Conservation (phyloP, 768 basidiomycete species). For the Leccinum subgranulosum region DNA sequence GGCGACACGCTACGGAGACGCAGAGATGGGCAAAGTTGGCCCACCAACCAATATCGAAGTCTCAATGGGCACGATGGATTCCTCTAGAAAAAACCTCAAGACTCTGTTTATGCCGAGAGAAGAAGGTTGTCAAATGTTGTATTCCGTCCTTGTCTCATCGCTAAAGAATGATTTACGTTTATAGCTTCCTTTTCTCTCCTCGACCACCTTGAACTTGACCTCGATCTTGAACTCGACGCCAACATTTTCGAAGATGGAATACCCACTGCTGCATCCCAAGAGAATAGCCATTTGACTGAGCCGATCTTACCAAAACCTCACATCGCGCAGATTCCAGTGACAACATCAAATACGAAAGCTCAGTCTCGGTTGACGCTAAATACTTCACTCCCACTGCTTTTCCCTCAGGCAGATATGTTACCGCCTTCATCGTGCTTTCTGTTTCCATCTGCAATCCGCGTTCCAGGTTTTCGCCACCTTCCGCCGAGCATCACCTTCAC, state of each 20-base stretch:
- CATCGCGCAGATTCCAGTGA: neutral
- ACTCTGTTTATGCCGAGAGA: slow-evolving; percentile 72
- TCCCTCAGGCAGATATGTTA: slow-evolving; percentile 43
- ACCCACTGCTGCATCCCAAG: slow-evolving; percentile 9
- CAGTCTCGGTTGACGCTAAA: slow-evolving; percentile 40
- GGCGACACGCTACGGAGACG: slow-evolving; percentile 2
- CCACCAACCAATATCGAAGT: neutral
- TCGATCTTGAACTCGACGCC: slow-evolving; percentile 71
- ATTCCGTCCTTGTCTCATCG: neutral
- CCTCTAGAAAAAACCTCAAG: slow-evolving; percentile 46
- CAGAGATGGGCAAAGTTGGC: slow-evolving; percentile 11
- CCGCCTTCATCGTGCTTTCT: slow-evolving; percentile 20
- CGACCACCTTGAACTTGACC: slow-evolving; percentile 67
- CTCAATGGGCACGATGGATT: neutral
- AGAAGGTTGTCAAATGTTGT: slow-evolving; percentile 44
- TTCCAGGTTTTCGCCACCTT: slow-evolving; percentile 49
- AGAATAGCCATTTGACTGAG: neutral
- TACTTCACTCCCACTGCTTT: slow-evolving; percentile 58
- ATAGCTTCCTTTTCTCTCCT: slow-evolving; percentile 71
- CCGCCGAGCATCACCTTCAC: slow-evolving; percentile 16
- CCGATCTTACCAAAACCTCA: slow-evolving; percentile 5
- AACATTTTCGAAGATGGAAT: slow-evolving; percentile 35
- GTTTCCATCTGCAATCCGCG: slow-evolving; percentile 36
- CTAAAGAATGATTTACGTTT: neutral
- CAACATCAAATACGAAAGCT: slow-evolving; percentile 2